Base-by-base conservation (phyloP, 2,329 filamentous ascomycete species). In the Ilyonectria mors-panacis region DNA sequence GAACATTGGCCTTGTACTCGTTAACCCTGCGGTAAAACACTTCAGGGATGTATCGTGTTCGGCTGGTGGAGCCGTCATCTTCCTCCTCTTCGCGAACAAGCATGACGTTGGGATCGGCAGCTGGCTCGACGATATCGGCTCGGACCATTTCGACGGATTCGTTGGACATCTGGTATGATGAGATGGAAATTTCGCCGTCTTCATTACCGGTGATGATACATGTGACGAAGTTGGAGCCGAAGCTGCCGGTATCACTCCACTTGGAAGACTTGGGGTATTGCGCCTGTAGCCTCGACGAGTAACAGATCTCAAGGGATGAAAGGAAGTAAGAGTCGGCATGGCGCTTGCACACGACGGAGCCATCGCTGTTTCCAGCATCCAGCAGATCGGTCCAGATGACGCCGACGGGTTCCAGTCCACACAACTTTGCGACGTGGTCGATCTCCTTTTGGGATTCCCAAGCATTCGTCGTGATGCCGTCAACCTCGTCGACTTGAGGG, bases 1-100 rank as follows among this genome's bases (percentile, higher is more conserved):
- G 96, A 8, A 98, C 96, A 74, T 95, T 97, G 70, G 93, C 94
- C 37, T 95, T 95, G 78, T 99, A 97, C 80, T 99, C 95, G 81
- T 99, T 99, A 81, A 97, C 94, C 73, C 90, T 91, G 68, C 95
- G 91, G 83, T 97, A 99, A 82, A 98, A 99, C 5, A 99, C 95
- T 77, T 99, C 96, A 1, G 96, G 96, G 23, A 99, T 97, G 78
- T 99, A 99, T 75, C 95, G 89, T 26, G 92, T 91, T 63, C 90
- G 90, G 78, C 88, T 92, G 56, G 82, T 85, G 62, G 84, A 89
- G 73, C 85, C 89, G 70, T 94, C 92, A 58, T 95, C 93, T 74
- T 98, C 94, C 66, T 95, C 93, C 78, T 98, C 95, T 26, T 93
- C 92, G 68, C 95, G 94, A 5, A 99, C 96, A 51, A 99, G 89